A percentile compares a stretch with the other conserved stretches of the same genome.
These are phyloP conservation scores for Cytospora piceicola DNA, from an alignment of 2,329 filamentous ascomycete species.

Conservation along the genomic window DNA sequence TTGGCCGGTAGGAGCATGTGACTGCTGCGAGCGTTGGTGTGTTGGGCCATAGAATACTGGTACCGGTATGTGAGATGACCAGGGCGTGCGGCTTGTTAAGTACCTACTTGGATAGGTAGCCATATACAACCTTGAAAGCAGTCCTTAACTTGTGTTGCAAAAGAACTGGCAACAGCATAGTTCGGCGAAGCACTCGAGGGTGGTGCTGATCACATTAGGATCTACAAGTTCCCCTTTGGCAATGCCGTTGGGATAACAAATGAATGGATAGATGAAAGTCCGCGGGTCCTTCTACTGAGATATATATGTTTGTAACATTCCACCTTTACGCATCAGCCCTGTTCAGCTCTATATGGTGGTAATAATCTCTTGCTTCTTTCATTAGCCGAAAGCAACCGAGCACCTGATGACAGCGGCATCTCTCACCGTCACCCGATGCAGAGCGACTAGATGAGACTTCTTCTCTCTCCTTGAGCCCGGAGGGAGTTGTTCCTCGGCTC, in stretches of 20 bases:
- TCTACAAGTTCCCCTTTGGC: neutral
- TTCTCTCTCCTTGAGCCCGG: too few species aligned
- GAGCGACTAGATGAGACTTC: neutral
- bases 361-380: neutral
- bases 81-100: neutral
- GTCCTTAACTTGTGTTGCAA: neutral
- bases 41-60: too few species aligned
- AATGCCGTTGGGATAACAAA: neutral
- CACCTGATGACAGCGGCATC: neutral
- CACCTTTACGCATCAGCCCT: neutral
- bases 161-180: neutral
- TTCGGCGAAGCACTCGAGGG: neutral
- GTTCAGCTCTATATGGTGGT: neutral
- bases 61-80: neutral
- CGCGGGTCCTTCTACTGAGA: neutral
- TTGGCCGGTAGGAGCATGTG: neutral
- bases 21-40: neutral
- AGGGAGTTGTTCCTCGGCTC: too few species aligned
- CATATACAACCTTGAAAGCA: neutral
- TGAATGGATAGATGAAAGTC: neutral
- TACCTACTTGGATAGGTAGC: too few species aligned
- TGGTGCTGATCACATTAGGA: neutral
- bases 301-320: neutral
- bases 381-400: neutral
- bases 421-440: neutral